Conservation (phyloP, 75 land plant species). For the Ceratopteris richardii region DNA sequence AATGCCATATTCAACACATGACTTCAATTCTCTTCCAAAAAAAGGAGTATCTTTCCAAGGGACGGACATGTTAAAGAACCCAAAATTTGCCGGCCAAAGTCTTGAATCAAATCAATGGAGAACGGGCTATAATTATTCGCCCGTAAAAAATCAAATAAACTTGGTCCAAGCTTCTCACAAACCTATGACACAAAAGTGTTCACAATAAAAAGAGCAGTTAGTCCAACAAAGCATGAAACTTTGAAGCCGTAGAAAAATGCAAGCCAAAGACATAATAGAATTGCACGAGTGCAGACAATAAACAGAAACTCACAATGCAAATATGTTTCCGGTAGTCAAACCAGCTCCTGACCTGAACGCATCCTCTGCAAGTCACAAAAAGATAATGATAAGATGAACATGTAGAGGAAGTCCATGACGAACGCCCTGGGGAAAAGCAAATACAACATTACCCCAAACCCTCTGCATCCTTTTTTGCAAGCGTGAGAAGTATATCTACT, state of each 20-base stretch:
- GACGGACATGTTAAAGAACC: constrained; percentile 84
- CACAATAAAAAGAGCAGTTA: not conserved
- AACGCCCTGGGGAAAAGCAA: too few species aligned
- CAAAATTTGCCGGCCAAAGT: constrained; percentile 81
- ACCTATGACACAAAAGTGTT: constrained; percentile 51
- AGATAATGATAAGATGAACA: constrained; percentile 2
- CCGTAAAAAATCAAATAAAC: constrained; percentile 77
- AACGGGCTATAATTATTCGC: constrained; percentile 65
- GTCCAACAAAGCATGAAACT: not conserved
- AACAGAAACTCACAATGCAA: constrained; percentile 46
- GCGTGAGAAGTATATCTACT: constrained; percentile 57
- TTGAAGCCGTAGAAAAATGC: not conserved
- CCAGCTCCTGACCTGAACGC: constrained; percentile 53
- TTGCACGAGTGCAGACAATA: not conserved
- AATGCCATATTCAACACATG: too few species aligned
- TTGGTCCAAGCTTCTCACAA: constrained; percentile 96
- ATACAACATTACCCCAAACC: constrained; percentile 16
- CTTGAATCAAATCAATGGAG: constrained; percentile 78
- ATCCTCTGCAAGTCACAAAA: constrained; percentile 26
- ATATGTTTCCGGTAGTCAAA: constrained; percentile 61
- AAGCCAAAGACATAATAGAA: not conserved
- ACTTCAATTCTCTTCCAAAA: too few species aligned
- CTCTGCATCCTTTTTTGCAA: constrained; percentile 46
- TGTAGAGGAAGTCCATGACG: too few species aligned
- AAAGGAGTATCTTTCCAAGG: too few species aligned